Evolutionary conservation across 768 basidiomycete genomes (phyloP).

Genomic region (Rickenella mellea): DNA sequence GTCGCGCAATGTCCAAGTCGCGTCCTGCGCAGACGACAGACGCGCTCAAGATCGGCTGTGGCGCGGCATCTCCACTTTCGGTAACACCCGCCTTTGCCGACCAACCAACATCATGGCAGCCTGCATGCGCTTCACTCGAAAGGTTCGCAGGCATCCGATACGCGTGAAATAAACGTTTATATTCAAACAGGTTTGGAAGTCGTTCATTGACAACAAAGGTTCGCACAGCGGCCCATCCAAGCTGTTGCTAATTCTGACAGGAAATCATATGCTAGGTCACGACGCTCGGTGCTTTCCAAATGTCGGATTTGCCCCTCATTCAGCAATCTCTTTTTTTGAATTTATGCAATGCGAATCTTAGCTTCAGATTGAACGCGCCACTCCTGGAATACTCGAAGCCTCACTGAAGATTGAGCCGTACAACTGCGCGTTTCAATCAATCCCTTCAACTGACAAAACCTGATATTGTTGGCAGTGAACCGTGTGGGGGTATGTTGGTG

Average conservation of each 20-base stretch:
- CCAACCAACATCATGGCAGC: slow-evolving; percentile 38
- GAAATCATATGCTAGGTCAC: slow-evolving; percentile 43
- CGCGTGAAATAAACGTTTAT: slow-evolving; percentile 4
- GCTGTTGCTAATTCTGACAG: neutral
- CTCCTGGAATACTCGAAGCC: slow-evolving; percentile 63
- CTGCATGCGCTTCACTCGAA: slow-evolving; percentile 60
- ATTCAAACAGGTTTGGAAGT: slow-evolving; percentile 62
- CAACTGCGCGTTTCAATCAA: slow-evolving; percentile 41
- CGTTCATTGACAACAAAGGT: slow-evolving; percentile 72
- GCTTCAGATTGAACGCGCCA: slow-evolving; percentile 56
- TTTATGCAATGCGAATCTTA: slow-evolving; percentile 17
- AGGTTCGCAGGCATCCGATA: slow-evolving; percentile 26
- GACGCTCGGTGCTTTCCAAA: slow-evolving; percentile 75
- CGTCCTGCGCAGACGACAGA: slow-evolving; percentile 26
- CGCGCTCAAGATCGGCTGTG: neutral
- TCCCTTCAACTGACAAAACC: neutral
- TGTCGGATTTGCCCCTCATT: slow-evolving; percentile 26
- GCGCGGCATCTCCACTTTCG: neutral
- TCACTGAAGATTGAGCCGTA: slow-evolving; percentile 67
- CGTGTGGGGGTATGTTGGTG: slow-evolving; percentile 57
- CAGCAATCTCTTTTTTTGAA: slow-evolving; percentile 3
- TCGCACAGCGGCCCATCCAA: slow-evolving; percentile 2
- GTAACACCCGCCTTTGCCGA: neutral
- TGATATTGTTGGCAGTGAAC: slow-evolving; percentile 43
- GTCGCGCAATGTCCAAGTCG: slow-evolving; percentile 16